Conservation (phyloP, 352 stramenopile species). For the Peronosclerospora sorghi region DNA sequence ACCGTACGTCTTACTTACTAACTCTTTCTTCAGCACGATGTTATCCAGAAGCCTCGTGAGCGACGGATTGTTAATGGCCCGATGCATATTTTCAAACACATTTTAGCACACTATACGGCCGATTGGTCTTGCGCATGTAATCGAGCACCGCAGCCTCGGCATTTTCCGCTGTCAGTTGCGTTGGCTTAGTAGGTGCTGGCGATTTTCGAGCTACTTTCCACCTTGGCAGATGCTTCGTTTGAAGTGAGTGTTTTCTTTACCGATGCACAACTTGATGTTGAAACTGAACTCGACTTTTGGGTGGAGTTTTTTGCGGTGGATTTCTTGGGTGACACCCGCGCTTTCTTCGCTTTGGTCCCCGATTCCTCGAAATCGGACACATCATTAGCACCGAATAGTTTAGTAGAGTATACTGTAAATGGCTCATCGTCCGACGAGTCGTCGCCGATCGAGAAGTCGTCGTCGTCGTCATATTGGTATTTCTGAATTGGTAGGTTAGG, state of each 20-base stretch:
- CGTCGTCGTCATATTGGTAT: no score
- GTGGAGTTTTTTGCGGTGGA: no score
- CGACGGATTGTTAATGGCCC: slow-evolving; percentile 53
- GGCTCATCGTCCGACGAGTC: slow-evolving; percentile 30
- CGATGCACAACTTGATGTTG: neutral
- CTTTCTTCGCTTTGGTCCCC: slow-evolving; percentile 13
- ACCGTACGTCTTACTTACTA: slow-evolving; percentile 63
- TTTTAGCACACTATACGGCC: slow-evolving; percentile 78
- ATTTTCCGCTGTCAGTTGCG: slow-evolving; percentile 29
- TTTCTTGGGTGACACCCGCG: slow-evolving; percentile 12
- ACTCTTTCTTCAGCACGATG: slow-evolving; percentile 46
- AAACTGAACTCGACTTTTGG: neutral
- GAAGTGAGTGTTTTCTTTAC: slow-evolving; percentile 4
- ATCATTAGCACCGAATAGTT: slow-evolving; percentile 16
- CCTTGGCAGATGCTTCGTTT: slow-evolving; percentile 13
- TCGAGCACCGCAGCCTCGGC: slow-evolving; percentile 44
- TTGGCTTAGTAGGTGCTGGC: no score
- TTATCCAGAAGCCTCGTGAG: slow-evolving; percentile 70
- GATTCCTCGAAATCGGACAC: slow-evolving; percentile 38
- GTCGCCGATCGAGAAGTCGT: slow-evolving; percentile 56
- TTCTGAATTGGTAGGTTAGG: no score
- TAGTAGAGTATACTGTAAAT: slow-evolving; percentile 21
- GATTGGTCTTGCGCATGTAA: slow-evolving; percentile 77
- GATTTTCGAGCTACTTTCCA: no score
- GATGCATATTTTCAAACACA: slow-evolving; percentile 79